Conservation (phyloP, 176 grass and related monocot species). For the Urochloa ruziziensis region DNA sequence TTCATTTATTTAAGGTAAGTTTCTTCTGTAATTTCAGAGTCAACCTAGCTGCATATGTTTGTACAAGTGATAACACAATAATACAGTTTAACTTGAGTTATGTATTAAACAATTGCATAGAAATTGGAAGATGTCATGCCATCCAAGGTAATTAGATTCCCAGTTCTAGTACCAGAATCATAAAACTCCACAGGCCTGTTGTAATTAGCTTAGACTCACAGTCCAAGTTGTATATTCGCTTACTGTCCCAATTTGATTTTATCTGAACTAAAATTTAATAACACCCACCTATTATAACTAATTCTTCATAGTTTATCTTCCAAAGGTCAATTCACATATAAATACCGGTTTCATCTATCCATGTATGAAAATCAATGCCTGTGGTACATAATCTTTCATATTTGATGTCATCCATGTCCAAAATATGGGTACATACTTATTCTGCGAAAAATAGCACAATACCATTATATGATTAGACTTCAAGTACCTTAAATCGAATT, state of each 20-base stretch:
- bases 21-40: background rate
- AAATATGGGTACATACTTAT: background rate
- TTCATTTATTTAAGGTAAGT: background rate
- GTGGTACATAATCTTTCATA: background rate
- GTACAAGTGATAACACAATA: background rate
- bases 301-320: background rate
- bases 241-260: background rate
- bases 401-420: background rate
- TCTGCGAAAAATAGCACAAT: background rate
- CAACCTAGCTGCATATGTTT: background rate
- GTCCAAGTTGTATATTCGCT: background rate
- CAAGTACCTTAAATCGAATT: background rate
- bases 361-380: background rate
- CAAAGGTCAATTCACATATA: background rate
- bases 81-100: background rate
- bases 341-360: background rate
- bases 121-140: background rate
- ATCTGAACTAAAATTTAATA: background rate
- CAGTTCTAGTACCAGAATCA: background rate
- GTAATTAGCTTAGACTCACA: background rate
- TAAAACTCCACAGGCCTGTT: background rate
- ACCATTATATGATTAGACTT: background rate
- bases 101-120: background rate
- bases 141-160: background rate
- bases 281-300: background rate